phyloP scores from a whole-genome alignment of 768 basidiomycete genomes.

The Boletus coccyginus region DNA sequence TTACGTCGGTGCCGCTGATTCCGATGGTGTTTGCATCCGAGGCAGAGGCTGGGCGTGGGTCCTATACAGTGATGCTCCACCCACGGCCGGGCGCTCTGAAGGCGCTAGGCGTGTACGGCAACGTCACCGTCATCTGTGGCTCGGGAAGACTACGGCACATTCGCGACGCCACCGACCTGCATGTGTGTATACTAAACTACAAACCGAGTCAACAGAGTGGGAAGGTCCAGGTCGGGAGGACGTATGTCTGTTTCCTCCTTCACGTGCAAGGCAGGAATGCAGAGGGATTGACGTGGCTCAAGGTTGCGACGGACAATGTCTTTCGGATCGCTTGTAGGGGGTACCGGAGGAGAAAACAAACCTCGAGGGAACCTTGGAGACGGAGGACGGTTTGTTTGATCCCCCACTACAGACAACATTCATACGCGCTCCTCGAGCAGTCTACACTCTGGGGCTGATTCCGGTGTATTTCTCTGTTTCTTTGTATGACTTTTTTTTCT shows the following conservation, averaged over 20 bases:
- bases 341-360: background rate
- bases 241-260: slow-evolving; percentile 25
- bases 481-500: background rate
- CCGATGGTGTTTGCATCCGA: slow-evolving; percentile 11
- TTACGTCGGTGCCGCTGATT: slow-evolving; percentile 23
- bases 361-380: background rate
- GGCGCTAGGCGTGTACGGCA: too few species aligned
- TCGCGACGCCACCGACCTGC: slow-evolving; percentile 13
- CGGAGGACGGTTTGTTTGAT: background rate
- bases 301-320: slow-evolving; percentile 25
- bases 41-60: background rate
- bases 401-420: slow-evolving; percentile 5
- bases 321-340: slow-evolving; percentile 14
- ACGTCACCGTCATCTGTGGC: slow-evolving; percentile 18
- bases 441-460: background rate
- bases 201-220: background rate
- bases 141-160: slow-evolving; percentile 13
- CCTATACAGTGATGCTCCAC: slow-evolving; percentile 14
- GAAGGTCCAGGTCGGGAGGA: slow-evolving; percentile 12
- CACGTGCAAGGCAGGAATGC: slow-evolving; percentile 1
- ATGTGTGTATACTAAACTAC: slow-evolving; percentile 25
- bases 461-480: too few species aligned
- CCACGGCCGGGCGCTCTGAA: background rate
- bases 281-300: slow-evolving; percentile 20
- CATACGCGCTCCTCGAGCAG: slow-evolving; percentile 16